A percentile compares a stretch with the other conserved stretches of the same genome.
Conservation (phyloP, 768 basidiomycete species). For the Lanmaoa pseudosensibilis region DNA sequence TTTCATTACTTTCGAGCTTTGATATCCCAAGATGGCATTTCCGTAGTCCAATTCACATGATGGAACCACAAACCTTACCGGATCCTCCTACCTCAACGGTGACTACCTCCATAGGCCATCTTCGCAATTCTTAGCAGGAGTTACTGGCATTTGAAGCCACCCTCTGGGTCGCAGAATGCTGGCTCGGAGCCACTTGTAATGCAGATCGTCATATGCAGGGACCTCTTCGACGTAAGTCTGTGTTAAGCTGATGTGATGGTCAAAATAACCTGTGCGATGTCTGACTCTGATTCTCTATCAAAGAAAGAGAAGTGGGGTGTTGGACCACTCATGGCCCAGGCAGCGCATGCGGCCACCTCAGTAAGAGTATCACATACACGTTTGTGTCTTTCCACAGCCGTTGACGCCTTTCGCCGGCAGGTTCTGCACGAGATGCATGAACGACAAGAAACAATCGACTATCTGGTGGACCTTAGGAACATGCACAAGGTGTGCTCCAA, state of each 20-base stretch:
- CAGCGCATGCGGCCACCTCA: conserved; percentile 44
- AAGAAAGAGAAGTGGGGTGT: conserved; percentile 45
- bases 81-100: background rate
- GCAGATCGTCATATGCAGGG: conserved; percentile 45
- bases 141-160: background rate
- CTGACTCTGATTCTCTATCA: conserved; percentile 2
- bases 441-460: conserved; percentile 37
- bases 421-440: conserved; percentile 42
- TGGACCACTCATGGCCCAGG: conserved; percentile 46
- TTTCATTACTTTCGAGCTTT: background rate
- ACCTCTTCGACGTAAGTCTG: conserved; percentile 40
- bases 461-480: conserved; percentile 38
- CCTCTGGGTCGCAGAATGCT: background rate
- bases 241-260: background rate
- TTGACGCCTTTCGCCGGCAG: conserved; percentile 18
- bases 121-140: background rate
- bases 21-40: background rate
- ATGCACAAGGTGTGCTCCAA: conserved; percentile 41
- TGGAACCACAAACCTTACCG: background rate
- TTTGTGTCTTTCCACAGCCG: background rate
- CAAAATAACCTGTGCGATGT: background rate
- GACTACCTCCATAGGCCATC: background rate
- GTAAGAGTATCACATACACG: conserved; percentile 16
- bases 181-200: conserved; percentile 40
- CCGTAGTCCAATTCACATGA: background rate